A percentile compares a stretch with the other conserved stretches of the same genome.
Conservation (phyloP, 2,329 filamentous ascomycete species). For the Epichloe elymi region DNA sequence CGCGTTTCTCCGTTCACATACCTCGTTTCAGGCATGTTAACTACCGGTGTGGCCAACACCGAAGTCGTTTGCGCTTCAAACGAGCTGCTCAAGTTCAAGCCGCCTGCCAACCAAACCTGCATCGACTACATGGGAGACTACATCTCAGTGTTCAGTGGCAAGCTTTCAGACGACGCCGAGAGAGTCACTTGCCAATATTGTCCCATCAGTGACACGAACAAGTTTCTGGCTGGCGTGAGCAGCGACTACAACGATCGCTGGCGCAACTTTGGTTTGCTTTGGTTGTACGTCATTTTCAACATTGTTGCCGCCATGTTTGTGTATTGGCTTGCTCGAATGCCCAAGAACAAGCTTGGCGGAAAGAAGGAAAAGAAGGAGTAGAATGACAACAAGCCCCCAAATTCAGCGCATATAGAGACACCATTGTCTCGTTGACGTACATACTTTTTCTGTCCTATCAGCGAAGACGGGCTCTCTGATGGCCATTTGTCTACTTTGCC, state of each 20-base stretch:
- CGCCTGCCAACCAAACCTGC: conserved; percentile 46
- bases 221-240: conserved; percentile 33
- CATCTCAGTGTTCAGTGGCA: conserved; percentile 36
- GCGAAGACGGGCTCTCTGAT: too few relatives aligned
- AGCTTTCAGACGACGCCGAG: conserved; percentile 34
- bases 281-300: conserved; percentile 47
- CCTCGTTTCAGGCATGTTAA: conserved; percentile 58
- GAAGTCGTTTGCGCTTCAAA: conserved; percentile 52
- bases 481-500: too few relatives aligned
- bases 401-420: background rate
- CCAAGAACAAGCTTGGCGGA: conserved; percentile 29
- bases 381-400: too few relatives aligned
- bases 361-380: conserved; percentile 21
- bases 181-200: conserved; percentile 44
- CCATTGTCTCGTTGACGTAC: background rate
- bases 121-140: conserved; percentile 41
- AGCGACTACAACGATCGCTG: conserved; percentile 46
- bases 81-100: conserved; percentile 56
- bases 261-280: conserved; percentile 55
- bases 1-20: conserved; percentile 74
- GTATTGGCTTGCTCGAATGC: conserved; percentile 41
- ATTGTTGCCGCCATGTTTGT: conserved; percentile 38
- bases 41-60: conserved; percentile 55
- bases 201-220: conserved; percentile 36
- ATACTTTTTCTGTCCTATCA: too few relatives aligned